Evolutionary conservation across 2,329 filamentous ascomycete species (phyloP), one percentile per base, ranked within the genome.

Genomic region (Xylogone sp.): DNA sequence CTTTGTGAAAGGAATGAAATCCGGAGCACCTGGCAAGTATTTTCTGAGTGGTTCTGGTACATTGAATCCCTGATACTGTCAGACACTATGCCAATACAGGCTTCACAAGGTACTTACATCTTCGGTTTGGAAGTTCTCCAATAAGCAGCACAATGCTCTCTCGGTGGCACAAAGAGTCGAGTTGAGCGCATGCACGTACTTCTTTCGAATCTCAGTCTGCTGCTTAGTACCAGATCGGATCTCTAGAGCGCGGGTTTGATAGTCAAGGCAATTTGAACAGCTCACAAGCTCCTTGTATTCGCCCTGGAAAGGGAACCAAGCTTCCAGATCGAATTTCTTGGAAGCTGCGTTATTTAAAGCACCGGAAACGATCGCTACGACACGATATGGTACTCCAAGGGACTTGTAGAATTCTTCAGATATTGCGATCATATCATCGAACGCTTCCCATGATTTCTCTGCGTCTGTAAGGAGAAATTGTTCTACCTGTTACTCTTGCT

Each of bases 221-320:
- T 86, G 88, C 80, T 97, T 97, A 55, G 84, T 79, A 45, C 94
- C 93, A 64, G 86, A 96, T 53, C 94, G 83, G 62, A 99, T 96
- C 71, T 97, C 93, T 12, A 99, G 80, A 61, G 91, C 92, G 51
- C 94, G 83, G 21, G 90, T 91, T 76, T 99, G 94, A 76, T 97
- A 97, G 69, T 97, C 93, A 43, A 90, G 96, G 77, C 94, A 99
- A 75, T 99, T 99, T 55, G 90, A 96, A 80, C 92, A 96, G 19
- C 90, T 96, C 47, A 97, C 94, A 22, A 99, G 82, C 75, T 97
- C 94, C 75, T 97, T 97, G 81, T 97, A 99, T 72, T 97, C 94
- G 63, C 88, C 88, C 71, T 97, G 92, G 78, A 88, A 95, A 16
- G 90, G 91, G 71, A 96, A 96, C 90, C 91, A 96, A 2, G 94